Base-by-base conservation (phyloP, 495 filamentous ascomycete genomes). In the Daldinia grandis region DNA sequence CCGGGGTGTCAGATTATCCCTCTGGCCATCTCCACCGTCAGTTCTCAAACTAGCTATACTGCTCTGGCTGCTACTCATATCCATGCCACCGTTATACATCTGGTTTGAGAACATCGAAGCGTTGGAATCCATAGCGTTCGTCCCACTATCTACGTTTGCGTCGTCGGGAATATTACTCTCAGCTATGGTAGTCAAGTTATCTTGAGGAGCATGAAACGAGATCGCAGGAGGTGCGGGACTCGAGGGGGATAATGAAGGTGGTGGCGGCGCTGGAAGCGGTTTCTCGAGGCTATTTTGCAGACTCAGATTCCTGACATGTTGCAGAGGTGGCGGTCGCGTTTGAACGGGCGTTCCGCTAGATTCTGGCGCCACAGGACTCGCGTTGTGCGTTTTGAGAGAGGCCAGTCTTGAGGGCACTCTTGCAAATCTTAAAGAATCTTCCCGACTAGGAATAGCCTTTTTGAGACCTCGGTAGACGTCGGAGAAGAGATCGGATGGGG, bases 91-190 rank as follows among this genome's bases (percentile, higher is more conserved):
- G 53, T 75, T 75, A 67, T 85, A 82, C 64, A 79, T 75, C 72
- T 81, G 82, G 24, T 76, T 69, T 73, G 79, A 74, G 9, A 81
- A 83, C 17, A 78, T 78, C n/a, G 88, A 85, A 21, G 74, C 83
- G 31, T 79, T 79, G 24, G 89, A 88, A 67, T 92, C 90, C 80
- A 90, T 87, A 0, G 86, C 88, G 74, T 81, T 87, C 24, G 84
- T 82, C 60, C 85, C 78, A 74, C 76, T 82, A 15, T 83, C 82
- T 75, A 76, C 71, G 50, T 65, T 62, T 47, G 40, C 21, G 17
- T 68, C 61, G 47, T 78, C 67, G 49, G 56, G 27, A 5, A 60
- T 59, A 47, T 78, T 76, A 21, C 68, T 64, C 49, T 80, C 78
- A 44, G 78, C 17, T 40, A 81, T 74, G 9, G 76, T 42, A 17